Evolutionary conservation across 78 protist genomes (phyloP).

Genomic region (Dictyostelium brefeldianum): DNA sequence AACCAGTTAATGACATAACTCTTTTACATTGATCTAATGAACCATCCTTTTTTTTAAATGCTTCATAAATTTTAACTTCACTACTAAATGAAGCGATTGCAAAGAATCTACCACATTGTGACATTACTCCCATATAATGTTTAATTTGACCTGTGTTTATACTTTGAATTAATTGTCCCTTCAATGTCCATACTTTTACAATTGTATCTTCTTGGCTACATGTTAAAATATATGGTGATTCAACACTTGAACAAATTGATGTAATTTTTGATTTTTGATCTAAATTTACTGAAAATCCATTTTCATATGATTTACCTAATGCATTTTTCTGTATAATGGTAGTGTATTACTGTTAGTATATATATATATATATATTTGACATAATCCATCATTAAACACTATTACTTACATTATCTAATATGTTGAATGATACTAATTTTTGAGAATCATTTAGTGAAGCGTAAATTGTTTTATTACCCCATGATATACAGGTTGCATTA

Average conservation of each 20-base stretch:
- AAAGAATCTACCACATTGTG: conserved; percentile 50
- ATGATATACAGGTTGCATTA: conserved; percentile 30
- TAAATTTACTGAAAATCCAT: conserved; percentile 7
- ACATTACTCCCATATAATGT: conserved; percentile 30
- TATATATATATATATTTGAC: background rate
- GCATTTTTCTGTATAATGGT: conserved; percentile 1
- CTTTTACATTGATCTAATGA: conserved; percentile 40
- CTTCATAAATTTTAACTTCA: conserved; percentile 62
- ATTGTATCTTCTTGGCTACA: conserved; percentile 30
- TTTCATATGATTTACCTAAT: conserved; percentile 39
- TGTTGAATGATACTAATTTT: conserved; percentile 15
- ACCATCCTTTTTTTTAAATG: conserved; percentile 28
- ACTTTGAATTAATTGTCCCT: conserved; percentile 42
- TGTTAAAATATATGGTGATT: conserved; percentile 44
- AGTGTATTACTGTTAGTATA: background rate
- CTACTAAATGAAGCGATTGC: conserved; percentile 29
- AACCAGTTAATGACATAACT: conserved; percentile 58
- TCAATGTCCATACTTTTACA: conserved; percentile 25
- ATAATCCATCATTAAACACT: too few species aligned
- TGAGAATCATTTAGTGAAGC: conserved; percentile 44
- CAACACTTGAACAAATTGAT: conserved; percentile 2
- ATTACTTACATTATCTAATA: conserved; percentile 34
- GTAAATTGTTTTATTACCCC: conserved; percentile 26
- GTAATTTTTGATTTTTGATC: conserved; percentile 10
- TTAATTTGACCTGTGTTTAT: conserved; percentile 59